Conservation (phyloP, 2,329 filamentous ascomycete species). For the Talaromyces albobiverticillius region DNA sequence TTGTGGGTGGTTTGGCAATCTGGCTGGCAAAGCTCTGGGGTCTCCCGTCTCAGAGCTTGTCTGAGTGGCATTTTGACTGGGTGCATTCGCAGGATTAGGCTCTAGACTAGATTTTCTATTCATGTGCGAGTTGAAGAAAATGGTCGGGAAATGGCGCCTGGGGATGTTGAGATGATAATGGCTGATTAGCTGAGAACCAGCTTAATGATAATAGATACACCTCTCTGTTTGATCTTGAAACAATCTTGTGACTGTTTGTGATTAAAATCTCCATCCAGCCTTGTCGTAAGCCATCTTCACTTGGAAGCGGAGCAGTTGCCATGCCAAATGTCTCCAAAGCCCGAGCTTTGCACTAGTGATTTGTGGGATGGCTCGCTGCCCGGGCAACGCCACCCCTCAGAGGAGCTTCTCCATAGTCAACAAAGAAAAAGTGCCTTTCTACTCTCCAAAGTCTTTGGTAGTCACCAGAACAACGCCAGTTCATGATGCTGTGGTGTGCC, state of each 20-base stretch:
- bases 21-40: slow-evolving; percentile 52
- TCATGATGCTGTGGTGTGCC: too few relatives aligned
- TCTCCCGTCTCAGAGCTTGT: slow-evolving; percentile 9
- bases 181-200: neutral
- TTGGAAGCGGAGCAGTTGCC: too few relatives aligned
- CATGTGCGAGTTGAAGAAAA: neutral
- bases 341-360: slow-evolving; percentile 3
- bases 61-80: slow-evolving; percentile 15
- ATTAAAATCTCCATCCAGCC: too few relatives aligned
- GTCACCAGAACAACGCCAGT: too few relatives aligned
- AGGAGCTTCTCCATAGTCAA: too few relatives aligned
- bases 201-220: too few relatives aligned
- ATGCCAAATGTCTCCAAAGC: neutral
- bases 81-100: slow-evolving; percentile 10
- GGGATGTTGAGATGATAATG: neutral
- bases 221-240: too few relatives aligned
- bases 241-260: too few relatives aligned
- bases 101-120: neutral
- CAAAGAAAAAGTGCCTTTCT: too few relatives aligned
- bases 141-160: neutral
- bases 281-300: too few relatives aligned
- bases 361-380: neutral
- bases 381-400: slow-evolving; percentile 16
- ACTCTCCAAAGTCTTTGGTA: too few relatives aligned
- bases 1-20: slow-evolving; percentile 69